These are phyloP conservation scores for Paraphoma chrysanthemicola DNA, from an alignment of 2,329 filamentous ascomycete genomes.

Conservation along the genomic window DNA sequence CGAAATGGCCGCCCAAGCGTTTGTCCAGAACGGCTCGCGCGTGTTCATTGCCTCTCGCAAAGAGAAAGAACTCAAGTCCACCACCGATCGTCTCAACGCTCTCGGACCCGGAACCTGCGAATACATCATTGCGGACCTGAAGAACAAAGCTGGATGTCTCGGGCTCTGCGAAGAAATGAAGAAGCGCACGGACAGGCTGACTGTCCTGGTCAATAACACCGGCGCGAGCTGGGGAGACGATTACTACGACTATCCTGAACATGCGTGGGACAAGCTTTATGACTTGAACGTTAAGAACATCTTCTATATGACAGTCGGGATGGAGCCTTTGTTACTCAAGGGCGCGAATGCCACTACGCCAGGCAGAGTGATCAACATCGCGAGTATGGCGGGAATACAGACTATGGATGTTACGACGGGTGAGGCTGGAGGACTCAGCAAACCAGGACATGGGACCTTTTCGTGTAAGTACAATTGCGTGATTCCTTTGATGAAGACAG, in stretches of 20 bases:
- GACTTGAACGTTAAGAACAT: constrained; percentile 62
- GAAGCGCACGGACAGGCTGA: constrained; percentile 53
- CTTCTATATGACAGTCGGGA: constrained; percentile 55
- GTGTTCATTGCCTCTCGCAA: constrained; percentile 64
- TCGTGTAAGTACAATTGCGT: constrained; percentile 44
- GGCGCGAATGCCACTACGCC: constrained; percentile 53
- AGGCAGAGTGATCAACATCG: constrained; percentile 61
- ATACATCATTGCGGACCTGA: constrained; percentile 60
- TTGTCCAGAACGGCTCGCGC: constrained; percentile 59
- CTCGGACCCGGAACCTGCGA: constrained; percentile 60
- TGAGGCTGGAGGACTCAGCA: constrained; percentile 58
- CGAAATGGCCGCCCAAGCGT: constrained; percentile 63
- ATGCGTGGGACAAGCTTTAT: constrained; percentile 65
- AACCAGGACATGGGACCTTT: constrained; percentile 60
- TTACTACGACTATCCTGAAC: constrained; percentile 65
- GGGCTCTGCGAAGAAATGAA: constrained; percentile 57
- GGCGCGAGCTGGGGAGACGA: constrained; percentile 63
- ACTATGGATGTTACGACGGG: constrained; percentile 56
- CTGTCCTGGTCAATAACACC: constrained; percentile 60
- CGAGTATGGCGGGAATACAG: constrained; percentile 55
- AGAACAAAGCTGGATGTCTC: constrained; percentile 59
- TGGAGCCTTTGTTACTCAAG: constrained; percentile 57
- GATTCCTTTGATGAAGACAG: background rate
- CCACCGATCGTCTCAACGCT: constrained; percentile 56
- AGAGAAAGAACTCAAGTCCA: constrained; percentile 57